These are phyloP conservation scores for barley (Hordeum vulgare) DNA, from an alignment of 176 grass and related monocot species.

Conservation along the genomic window DNA sequence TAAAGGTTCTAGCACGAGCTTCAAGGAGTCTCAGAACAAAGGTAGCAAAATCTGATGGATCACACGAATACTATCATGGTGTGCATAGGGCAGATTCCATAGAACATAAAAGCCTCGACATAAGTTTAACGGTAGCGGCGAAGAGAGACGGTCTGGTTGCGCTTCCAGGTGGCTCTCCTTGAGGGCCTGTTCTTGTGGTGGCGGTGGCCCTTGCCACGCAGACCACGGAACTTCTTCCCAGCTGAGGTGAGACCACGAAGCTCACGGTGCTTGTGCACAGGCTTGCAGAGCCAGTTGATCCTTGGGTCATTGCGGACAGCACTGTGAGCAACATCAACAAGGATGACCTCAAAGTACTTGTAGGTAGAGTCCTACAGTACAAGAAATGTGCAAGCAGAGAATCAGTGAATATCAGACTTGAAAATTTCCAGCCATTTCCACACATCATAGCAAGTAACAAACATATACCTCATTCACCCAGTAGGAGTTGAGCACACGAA, in stretches of 20 bases:
- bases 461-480: constrained; percentile 79
- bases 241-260: constrained; percentile 85
- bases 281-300: constrained; percentile 84
- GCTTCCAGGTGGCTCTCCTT: constrained; percentile 78
- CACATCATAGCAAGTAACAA: neutral
- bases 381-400: neutral
- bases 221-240: constrained; percentile 81
- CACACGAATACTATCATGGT: constrained; percentile 18
- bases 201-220: constrained; percentile 60
- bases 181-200: constrained; percentile 76
- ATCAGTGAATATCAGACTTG: neutral
- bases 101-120: constrained; percentile 19
- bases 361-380: constrained; percentile 46
- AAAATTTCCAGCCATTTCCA: too few species aligned
- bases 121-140: constrained; percentile 69
- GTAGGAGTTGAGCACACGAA: constrained; percentile 86
- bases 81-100: constrained; percentile 8
- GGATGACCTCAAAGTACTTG: constrained; percentile 68
- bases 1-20: neutral
- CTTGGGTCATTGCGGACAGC: constrained; percentile 67
- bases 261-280: constrained; percentile 85
- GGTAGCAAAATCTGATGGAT: constrained; percentile 43
- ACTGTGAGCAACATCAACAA: constrained; percentile 68
- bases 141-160: constrained; percentile 76
- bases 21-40: neutral